These are phyloP conservation scores for Erodium maritimum DNA, from an alignment of 345 rosid genomes.

Conservation along the genomic window DNA sequence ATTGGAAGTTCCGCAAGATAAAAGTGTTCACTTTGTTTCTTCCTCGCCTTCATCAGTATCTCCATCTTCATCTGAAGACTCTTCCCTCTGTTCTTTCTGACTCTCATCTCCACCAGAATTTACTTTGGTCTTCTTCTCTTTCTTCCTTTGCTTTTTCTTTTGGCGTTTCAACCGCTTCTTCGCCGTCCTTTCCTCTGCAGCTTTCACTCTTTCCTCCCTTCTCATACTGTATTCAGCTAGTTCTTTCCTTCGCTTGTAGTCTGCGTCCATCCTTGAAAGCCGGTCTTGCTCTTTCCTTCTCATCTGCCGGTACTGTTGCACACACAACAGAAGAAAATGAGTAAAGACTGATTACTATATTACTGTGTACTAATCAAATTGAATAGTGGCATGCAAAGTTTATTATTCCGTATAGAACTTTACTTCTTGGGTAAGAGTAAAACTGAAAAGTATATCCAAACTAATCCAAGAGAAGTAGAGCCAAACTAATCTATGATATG, in stretches of 20 bases:
- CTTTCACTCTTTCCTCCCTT: conserved; percentile 75
- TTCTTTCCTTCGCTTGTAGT: conserved; percentile 67
- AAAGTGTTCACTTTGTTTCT: conserved; percentile 13
- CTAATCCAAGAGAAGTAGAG: no score
- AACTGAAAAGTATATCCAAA: no score
- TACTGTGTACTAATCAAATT: no score
- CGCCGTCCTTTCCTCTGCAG: conserved; percentile 68
- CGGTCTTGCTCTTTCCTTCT: conserved; percentile 86
- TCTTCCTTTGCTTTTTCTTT: conserved; percentile 67
- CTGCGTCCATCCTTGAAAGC: conserved; percentile 77
- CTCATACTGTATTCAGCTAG: conserved; percentile 57
- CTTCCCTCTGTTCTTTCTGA: conserved; percentile 27
- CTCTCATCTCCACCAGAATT: conserved; percentile 29
- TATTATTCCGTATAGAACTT: no score
- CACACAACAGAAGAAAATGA: not conserved
- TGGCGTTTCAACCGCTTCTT: conserved; percentile 83
- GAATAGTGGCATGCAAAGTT: no score
- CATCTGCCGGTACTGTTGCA: conserved; percentile 86
- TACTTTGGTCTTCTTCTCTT: conserved; percentile 48
- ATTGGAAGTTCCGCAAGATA: not conserved
- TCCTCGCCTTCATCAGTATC: conserved; percentile 34
- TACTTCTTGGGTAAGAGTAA: no score
- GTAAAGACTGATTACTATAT: no score
- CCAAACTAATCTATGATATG: no score
- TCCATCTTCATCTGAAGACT: conserved; percentile 34